phyloP scores from a whole-genome alignment of 1,284 basidiomycete genomes.

The Ustilago esculenta region DNA sequence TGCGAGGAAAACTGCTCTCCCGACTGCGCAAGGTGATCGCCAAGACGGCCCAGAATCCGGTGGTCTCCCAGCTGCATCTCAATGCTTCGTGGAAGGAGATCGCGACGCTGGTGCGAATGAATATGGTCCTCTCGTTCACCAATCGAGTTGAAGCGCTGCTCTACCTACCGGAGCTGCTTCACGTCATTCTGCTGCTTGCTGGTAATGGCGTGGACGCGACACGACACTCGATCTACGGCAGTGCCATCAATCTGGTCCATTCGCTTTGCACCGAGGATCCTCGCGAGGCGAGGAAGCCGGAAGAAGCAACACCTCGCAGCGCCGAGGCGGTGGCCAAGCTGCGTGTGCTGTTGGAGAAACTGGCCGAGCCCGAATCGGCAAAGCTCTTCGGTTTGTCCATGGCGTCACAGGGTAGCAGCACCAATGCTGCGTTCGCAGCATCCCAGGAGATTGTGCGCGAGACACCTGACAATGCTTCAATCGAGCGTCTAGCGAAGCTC shows the following conservation, averaged over 20 bases:
- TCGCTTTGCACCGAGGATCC: conserved; percentile 63
- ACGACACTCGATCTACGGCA: conserved; percentile 55
- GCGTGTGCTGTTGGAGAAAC: conserved; percentile 44
- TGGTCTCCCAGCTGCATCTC: conserved; percentile 54
- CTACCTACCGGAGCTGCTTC: conserved; percentile 60
- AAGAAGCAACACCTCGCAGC: conserved; percentile 41
- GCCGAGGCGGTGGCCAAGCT: conserved; percentile 45
- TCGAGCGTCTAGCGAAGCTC: conserved; percentile 53
- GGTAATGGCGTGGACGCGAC: conserved; percentile 61
- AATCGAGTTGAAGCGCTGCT: conserved; percentile 57
- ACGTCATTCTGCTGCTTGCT: conserved; percentile 59
- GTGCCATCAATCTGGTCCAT: conserved; percentile 62
- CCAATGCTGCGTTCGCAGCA: conserved; percentile 35
- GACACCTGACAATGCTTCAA: conserved; percentile 53
- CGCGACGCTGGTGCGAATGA: conserved; percentile 61
- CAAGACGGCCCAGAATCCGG: conserved; percentile 60
- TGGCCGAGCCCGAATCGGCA: conserved; percentile 50
- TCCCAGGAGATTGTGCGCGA: conserved; percentile 51
- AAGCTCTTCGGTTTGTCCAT: conserved; percentile 57
- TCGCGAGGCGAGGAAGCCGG: conserved; percentile 44
- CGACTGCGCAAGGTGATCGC: conserved; percentile 58
- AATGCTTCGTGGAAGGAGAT: conserved; percentile 64
- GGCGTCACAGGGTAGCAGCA: conserved; percentile 10
- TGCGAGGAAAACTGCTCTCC: conserved; percentile 62
- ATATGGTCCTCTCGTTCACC: conserved; percentile 64